Evolutionary conservation across 352 stramenopile species (phyloP).

Genomic region (Pythium folliculosum): DNA sequence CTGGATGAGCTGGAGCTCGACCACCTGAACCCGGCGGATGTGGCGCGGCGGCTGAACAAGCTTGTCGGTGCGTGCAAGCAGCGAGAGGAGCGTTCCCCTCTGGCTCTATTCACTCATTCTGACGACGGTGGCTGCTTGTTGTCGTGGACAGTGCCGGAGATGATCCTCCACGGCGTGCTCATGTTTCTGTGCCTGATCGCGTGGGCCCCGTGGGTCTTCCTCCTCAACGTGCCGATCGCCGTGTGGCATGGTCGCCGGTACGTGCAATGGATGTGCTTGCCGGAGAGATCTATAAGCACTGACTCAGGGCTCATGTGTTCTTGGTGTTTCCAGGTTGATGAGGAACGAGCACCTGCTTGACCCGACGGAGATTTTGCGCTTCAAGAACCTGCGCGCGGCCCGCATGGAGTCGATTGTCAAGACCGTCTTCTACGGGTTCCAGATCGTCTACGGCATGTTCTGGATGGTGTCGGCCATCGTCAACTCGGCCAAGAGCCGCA

Average conservation of each 20-base stretch:
- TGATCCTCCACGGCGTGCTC: slow-evolving; percentile 76
- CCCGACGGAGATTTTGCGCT: slow-evolving; percentile 85
- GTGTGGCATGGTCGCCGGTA: slow-evolving; percentile 77
- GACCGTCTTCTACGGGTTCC: slow-evolving; percentile 85
- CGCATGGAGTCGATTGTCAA: slow-evolving; percentile 81
- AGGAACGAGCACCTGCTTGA: slow-evolving; percentile 83
- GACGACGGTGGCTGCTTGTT: not conserved
- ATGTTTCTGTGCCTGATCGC: slow-evolving; percentile 73
- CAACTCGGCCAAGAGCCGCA: slow-evolving; percentile 53
- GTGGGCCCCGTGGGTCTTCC: slow-evolving; percentile 74
- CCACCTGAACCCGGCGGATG: slow-evolving; percentile 85
- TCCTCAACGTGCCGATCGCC: slow-evolving; percentile 80
- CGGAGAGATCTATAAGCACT: not conserved
- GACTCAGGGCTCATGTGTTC: not conserved
- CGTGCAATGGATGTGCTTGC: not conserved
- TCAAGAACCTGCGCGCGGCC: slow-evolving; percentile 81
- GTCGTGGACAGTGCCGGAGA: slow-evolving; percentile 63
- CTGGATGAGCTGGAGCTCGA: slow-evolving; percentile 86
- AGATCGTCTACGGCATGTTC: slow-evolving; percentile 91
- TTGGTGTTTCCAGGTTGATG: slow-evolving; percentile 36
- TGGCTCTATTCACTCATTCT: too few relatives aligned
- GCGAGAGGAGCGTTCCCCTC: not conserved
- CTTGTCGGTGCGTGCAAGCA: slow-evolving; percentile 45
- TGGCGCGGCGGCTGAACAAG: slow-evolving; percentile 82
- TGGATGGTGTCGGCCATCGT: slow-evolving; percentile 90